phyloP scores from a whole-genome alignment of 768 basidiomycete species.

The Boletus speciosus region DNA sequence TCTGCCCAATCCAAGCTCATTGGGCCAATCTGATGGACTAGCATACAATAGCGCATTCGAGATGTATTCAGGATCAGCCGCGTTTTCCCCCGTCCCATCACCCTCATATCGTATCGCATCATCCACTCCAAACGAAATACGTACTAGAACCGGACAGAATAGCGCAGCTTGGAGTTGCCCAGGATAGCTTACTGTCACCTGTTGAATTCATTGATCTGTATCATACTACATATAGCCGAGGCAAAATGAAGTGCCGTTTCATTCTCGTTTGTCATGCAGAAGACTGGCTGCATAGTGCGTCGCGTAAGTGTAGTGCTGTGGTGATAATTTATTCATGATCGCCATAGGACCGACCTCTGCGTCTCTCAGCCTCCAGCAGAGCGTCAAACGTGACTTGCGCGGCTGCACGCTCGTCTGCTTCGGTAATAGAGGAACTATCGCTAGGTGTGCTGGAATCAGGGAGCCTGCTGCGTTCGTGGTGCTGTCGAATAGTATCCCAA shows the following conservation, averaged over 20 bases:
- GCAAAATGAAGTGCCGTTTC: background rate
- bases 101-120: slow-evolving; percentile 3
- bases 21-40: slow-evolving; percentile 5
- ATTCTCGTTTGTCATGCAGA: background rate
- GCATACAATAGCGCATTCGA: slow-evolving; percentile 4
- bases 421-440: slow-evolving; percentile 6
- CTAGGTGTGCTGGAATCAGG: slow-evolving; percentile 7
- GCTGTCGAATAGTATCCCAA: slow-evolving; percentile 68
- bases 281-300: background rate
- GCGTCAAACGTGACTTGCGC: slow-evolving; percentile 61
- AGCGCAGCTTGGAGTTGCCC: slow-evolving; percentile 6
- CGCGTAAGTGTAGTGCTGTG: background rate
- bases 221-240: slow-evolving; percentile 1
- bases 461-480: slow-evolving; percentile 39
- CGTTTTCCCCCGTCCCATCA: background rate
- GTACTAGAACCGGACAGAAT: slow-evolving; percentile 3
- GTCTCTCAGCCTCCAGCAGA: slow-evolving; percentile 56
- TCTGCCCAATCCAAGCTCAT: slow-evolving; percentile 23
- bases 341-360: slow-evolving; percentile 25
- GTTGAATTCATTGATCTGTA: slow-evolving; percentile 6
- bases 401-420: slow-evolving; percentile 33
- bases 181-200: slow-evolving; percentile 3
- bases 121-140: slow-evolving; percentile 7
- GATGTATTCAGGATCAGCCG: slow-evolving; percentile 6
- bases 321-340: slow-evolving; percentile 4